A percentile compares a stretch with the other conserved stretches of the same genome.
Evolutionary conservation across 1,284 basidiomycete genomes (phyloP).

Genomic region (Melampsora americana): DNA sequence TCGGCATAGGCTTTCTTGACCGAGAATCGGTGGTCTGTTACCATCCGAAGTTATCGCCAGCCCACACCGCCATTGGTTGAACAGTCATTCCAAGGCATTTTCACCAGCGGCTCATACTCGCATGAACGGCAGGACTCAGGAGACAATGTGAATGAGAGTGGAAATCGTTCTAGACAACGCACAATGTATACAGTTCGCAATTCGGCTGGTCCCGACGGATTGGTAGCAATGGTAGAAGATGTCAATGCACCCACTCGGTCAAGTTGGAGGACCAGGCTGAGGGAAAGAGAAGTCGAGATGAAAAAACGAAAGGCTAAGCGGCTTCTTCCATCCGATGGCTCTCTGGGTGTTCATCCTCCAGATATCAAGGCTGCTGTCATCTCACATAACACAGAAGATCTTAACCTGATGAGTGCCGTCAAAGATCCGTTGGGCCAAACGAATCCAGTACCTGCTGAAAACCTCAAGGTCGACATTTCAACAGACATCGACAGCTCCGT

Average conservation of each 20-base stretch:
- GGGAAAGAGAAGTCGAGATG: not conserved
- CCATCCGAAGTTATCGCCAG: conserved; percentile 31
- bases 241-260: conserved; percentile 24
- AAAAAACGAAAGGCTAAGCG: not conserved
- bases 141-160: conserved; percentile 4
- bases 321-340: no score
- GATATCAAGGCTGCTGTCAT: no score
- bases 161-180: conserved; percentile 4
- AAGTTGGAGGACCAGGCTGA: not conserved
- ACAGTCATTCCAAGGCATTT: not conserved
- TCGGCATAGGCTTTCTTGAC: conserved; percentile 10
- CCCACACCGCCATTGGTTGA: conserved; percentile 26
- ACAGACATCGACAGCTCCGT: not conserved
- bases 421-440: no score
- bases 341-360: no score
- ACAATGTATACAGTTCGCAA: conserved; percentile 29
- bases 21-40: conserved; percentile 17
- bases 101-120: not conserved
- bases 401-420: no score
- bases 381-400: no score
- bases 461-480: not conserved
- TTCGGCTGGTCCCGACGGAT: conserved; percentile 27
- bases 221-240: conserved; percentile 39
- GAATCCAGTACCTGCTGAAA: no score
- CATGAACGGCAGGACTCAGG: conserved; percentile 4